Base-by-base conservation (phyloP, 306 rosid species). In the Purshia tridentata region DNA sequence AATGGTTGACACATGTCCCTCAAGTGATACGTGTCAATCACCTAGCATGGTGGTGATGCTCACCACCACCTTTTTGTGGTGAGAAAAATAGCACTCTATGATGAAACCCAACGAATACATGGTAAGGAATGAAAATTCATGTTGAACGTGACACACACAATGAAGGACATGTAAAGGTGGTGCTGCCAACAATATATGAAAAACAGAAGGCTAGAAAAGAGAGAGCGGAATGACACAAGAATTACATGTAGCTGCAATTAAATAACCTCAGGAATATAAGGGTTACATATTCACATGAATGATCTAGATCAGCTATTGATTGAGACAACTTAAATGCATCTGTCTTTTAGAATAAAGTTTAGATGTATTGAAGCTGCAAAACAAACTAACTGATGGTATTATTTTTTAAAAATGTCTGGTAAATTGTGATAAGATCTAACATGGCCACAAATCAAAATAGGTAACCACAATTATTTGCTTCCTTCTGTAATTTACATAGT, bases 371-470 rank as follows among this genome's bases (percentile, higher is more conserved):
- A 53, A 53, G 58, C 58, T 53, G 58, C 6, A 8, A 53, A 53
- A 18, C 29, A 18, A 6, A 51, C 35, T 29, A 29, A 29, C 35
- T 29, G 35, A 29, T 0, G 0, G 35, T 29, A 29, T 29, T 29
- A 29, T 29, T 29, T 29, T 29, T 9, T 13, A 59, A 35, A 13
- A 0, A 6, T 35, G 61, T 22, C 48, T 61, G 61, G 71, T 67
- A 77, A 71, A 49, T 65, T 65, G 35, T 50, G 19, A 9, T 49
- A 29, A 72, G 40, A 22, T 51, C 35, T 47, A 77, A 70, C 22
- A 83, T 58, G 64, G 12, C 65, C 9, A 68, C 2, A 46, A 22
- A 20, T 0, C 9, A 13, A 65, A 7, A 5, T 49, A 47, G 72
- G 35, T 29, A 29, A 23, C 22, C 29, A 45, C 8, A 15, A 16